Evolutionary conservation across 2,329 filamentous ascomycete species (phyloP), one percentile per base, ranked within the genome.

Genomic region (Alternaria atra): DNA sequence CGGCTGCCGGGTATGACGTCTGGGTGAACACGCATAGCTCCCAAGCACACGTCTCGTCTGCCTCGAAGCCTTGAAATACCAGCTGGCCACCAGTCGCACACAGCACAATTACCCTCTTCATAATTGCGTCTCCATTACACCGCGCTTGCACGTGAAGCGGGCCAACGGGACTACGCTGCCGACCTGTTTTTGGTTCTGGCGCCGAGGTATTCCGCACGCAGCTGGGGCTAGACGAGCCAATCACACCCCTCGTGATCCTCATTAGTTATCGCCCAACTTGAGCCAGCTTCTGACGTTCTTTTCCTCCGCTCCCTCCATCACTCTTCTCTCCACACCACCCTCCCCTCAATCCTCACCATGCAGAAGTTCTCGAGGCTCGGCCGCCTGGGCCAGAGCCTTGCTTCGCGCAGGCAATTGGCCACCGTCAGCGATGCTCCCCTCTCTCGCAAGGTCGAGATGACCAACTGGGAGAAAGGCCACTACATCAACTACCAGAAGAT

Each of bases 401-500:
- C 80, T 82, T 89, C 86, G 81, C 89, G 80, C 72, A 81, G 83
- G 74, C 78, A 79, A 80, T 89, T 97, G 85, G 94, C 94, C 68
- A 96, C 94, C 73, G 91, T 93, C 77, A 87, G 89, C 75, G 92
- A 97, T 83, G 89, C 89, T 78, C 89, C 93, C 74, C 90, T 99
- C 72, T 92, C 94, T 84, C 90, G 90, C 85, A 97, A 97, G 91
- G 95, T 99, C 81, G 91, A 91, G 82, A 97, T 98, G 88, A 97
- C 94, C 87, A 97, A 93, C 84, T 93, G 90, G 87, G 95, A 99
- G 84, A 91, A 93, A 82, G 89, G 87, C 82, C 95, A 96, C 87
- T 97, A 93, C 87, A 97, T 98, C 87, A 97, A 97, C 88, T 99
- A 99, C 82, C 86, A 89, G 88, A 97, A 97, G 88, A 97, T 98